Evolutionary conservation across 495 filamentous ascomycete species (phyloP).

Genomic region (Xylaria curta): DNA sequence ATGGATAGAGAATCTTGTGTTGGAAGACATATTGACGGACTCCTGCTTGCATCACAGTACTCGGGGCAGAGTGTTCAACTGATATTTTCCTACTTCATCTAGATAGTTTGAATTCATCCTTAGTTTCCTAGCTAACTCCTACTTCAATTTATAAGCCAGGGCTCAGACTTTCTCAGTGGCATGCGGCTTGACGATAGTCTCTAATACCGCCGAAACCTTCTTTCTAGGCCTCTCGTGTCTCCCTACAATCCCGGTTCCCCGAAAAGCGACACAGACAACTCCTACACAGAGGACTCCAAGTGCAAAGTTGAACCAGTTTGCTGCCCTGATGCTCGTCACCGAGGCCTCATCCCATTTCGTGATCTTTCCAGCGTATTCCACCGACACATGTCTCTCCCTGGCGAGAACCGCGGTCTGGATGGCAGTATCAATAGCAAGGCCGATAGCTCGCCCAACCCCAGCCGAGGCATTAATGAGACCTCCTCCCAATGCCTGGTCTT

Average conservation of each 20-base stretch:
- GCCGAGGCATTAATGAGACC: conserved; percentile 66
- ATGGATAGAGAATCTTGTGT: no score
- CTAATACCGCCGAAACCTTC: neutral
- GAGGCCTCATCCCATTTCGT: conserved; percentile 49
- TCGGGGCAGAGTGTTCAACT: no score
- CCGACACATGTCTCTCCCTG: conserved; percentile 45
- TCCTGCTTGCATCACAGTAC: no score
- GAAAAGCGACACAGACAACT: conserved; percentile 49
- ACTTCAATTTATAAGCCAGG: neutral
- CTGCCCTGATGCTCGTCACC: conserved; percentile 58
- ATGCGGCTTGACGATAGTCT: neutral
- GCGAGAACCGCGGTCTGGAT: conserved; percentile 62
- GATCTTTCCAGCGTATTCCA: conserved; percentile 46
- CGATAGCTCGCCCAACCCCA: conserved; percentile 62
- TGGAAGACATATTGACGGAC: no score
- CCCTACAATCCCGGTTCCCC: conserved; percentile 54
- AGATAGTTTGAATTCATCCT: no score
- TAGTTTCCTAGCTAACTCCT: no score
- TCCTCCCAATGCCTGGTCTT: conserved; percentile 66
- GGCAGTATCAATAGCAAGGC: conserved; percentile 63
- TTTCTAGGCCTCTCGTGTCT: conserved; percentile 35
- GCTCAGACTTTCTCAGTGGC: neutral
- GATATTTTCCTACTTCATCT: no score
- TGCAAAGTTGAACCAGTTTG: conserved; percentile 60
- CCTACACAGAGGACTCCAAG: conserved; percentile 44